Conservation (phyloP, 768 basidiomycete species). For the Suillus hirtellus region DNA sequence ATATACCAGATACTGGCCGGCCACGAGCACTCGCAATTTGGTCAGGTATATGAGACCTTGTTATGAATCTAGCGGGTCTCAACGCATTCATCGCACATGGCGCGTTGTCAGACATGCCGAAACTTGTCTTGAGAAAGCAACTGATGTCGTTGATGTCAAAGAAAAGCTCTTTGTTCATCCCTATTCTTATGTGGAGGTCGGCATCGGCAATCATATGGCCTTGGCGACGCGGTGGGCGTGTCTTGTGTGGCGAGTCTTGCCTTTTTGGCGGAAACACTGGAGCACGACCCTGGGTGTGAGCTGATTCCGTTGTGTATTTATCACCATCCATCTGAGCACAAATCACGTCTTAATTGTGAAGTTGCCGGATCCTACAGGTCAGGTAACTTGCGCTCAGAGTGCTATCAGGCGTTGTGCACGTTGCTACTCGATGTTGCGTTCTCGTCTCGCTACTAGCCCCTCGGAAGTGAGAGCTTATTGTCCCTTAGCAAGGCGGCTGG, state of each 20-base stretch:
- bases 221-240: neutral
- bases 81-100: neutral
- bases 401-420: neutral
- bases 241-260: neutral
- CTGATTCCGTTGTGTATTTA: neutral
- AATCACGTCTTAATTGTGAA: neutral
- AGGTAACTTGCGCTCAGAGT: neutral
- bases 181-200: neutral
- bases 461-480: neutral
- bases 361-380: neutral
- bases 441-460: neutral
- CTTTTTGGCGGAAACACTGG: neutral
- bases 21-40: neutral
- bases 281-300: neutral
- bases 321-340: neutral
- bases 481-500: neutral
- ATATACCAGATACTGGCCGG: neutral
- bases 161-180: neutral
- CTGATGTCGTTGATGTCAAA: neutral
- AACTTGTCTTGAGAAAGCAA: neutral
- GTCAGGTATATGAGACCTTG: neutral
- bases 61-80: neutral
- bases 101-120: neutral
- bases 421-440: neutral
- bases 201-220: neutral